Percentiles rank a stretch among this genome's conserved stretches.
Conservation (phyloP, 352 stramenopile species). For the Globisporangium cystogenes region DNA sequence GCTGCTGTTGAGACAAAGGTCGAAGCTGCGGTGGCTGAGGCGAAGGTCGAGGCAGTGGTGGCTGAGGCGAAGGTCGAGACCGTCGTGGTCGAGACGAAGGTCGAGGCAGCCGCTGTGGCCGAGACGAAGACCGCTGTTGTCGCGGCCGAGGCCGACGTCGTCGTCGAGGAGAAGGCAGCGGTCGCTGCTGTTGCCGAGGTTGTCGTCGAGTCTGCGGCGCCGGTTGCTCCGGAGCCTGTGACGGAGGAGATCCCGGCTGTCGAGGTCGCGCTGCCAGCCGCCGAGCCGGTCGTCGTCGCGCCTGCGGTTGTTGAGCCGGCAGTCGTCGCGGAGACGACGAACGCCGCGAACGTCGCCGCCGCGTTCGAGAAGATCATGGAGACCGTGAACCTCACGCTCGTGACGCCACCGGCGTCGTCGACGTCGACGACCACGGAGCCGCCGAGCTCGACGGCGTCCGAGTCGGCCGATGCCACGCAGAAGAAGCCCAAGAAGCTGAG, state of each 20-base stretch:
- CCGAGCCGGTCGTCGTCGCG: not conserved
- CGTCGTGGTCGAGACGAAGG: slow-evolving; percentile 5
- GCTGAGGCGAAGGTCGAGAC: not conserved
- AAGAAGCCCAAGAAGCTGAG: slow-evolving; percentile 31
- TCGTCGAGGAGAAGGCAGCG: not conserved
- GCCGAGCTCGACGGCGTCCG: slow-evolving; percentile 8
- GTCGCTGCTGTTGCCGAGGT: not conserved
- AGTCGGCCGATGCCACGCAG: slow-evolving; percentile 1
- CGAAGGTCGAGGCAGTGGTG: not conserved
- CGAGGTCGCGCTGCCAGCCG: not conserved
- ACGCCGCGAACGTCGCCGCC: not conserved
- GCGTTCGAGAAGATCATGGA: slow-evolving; percentile 17
- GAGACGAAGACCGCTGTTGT: not conserved
- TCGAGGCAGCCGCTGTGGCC: slow-evolving; percentile 1
- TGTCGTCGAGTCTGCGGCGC: not conserved
- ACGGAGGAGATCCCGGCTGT: not conserved
- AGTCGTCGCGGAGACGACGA: not conserved
- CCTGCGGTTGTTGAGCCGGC: slow-evolving; percentile 1
- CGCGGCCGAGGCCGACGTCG: not conserved
- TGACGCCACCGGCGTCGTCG: not conserved
- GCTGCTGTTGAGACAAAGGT: not conserved
- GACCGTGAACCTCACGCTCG: slow-evolving; percentile 12
- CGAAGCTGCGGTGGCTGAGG: not conserved
- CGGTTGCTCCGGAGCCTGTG: not conserved
- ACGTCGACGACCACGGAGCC: not conserved